Percentiles rank a stretch among this genome's conserved stretches.
These are phyloP conservation scores for Trichophyton mentagrophytes DNA, from an alignment of 2,329 filamentous ascomycete species.

Conservation along the genomic window DNA sequence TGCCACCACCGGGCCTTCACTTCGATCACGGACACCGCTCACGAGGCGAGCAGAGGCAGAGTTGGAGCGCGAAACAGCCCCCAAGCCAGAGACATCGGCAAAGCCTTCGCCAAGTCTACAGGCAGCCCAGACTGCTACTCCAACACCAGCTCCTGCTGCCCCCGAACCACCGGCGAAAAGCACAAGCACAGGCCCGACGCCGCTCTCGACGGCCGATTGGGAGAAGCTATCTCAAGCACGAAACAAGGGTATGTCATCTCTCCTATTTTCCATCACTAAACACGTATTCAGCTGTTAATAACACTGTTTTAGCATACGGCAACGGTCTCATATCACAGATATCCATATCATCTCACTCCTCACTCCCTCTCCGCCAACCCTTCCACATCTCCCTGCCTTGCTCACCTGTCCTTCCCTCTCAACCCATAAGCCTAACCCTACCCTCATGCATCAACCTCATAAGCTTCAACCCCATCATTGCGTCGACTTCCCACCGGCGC, in stretches of 20 bases:
- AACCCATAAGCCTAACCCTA: conserved; percentile 60
- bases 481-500: conserved; percentile 50
- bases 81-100: neutral
- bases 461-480: conserved; percentile 56
- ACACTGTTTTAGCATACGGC: conserved; percentile 31
- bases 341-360: conserved; percentile 55
- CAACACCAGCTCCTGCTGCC: neutral
- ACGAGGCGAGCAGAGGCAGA: conserved; percentile 1
- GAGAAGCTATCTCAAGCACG: neutral
- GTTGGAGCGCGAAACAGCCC: neutral
- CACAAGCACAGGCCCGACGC: neutral
- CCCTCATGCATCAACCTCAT: conserved; percentile 54
- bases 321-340: conserved; percentile 56
- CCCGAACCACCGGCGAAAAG: neutral
- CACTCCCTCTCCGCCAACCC: conserved; percentile 44
- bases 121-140: neutral
- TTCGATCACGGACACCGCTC: neutral
- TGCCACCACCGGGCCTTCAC: neutral
- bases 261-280: neutral
- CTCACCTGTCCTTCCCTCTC: conserved; percentile 52
- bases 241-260: neutral
- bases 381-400: conserved; percentile 54
- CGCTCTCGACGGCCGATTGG: neutral
- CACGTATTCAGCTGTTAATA: neutral
- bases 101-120: neutral